These are phyloP conservation scores for Verruconis gallopava DNA, from an alignment of 2,329 filamentous ascomycete species.

Conservation along the genomic window DNA sequence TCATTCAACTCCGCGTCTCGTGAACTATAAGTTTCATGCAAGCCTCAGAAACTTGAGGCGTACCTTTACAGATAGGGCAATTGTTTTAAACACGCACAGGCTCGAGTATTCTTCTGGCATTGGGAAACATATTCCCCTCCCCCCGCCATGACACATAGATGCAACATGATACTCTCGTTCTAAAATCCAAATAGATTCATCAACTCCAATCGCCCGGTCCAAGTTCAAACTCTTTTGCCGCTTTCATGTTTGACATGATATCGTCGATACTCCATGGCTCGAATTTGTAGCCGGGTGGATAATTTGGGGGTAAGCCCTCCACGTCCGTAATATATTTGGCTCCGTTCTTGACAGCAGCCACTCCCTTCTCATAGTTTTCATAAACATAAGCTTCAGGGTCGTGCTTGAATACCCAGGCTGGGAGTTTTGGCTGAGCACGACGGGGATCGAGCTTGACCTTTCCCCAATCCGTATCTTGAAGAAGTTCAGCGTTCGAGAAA, in stretches of 20 bases:
- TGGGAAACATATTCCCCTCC: too few species aligned
- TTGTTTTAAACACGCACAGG: too few species aligned
- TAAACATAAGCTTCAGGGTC: conserved; percentile 34
- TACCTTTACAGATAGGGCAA: too few species aligned
- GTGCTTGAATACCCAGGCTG: conserved; percentile 34
- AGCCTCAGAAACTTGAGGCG: too few species aligned
- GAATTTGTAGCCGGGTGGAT: conserved; percentile 24
- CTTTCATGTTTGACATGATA: conserved; percentile 27
- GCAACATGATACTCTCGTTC: too few species aligned
- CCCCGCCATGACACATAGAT: too few species aligned
- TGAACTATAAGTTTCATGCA: too few species aligned
- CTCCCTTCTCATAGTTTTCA: conserved; percentile 29
- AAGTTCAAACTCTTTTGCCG: conserved; percentile 22
- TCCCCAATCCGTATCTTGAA: conserved; percentile 35
- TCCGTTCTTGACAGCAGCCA: conserved; percentile 29
- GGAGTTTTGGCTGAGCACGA: conserved; percentile 35
- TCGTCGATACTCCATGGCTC: conserved; percentile 30
- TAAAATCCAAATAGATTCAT: too few species aligned
- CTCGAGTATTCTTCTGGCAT: too few species aligned
- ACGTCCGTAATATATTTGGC: conserved; percentile 17
- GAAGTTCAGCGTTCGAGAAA: conserved; percentile 6
- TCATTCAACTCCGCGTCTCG: too few species aligned
- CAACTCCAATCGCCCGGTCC: conserved; percentile 23
- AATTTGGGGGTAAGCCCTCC: conserved; percentile 8
- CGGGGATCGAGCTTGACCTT: conserved; percentile 26